phyloP scores from a whole-genome alignment of 1,284 basidiomycete genomes.

The Xerocomus nothofagi region DNA sequence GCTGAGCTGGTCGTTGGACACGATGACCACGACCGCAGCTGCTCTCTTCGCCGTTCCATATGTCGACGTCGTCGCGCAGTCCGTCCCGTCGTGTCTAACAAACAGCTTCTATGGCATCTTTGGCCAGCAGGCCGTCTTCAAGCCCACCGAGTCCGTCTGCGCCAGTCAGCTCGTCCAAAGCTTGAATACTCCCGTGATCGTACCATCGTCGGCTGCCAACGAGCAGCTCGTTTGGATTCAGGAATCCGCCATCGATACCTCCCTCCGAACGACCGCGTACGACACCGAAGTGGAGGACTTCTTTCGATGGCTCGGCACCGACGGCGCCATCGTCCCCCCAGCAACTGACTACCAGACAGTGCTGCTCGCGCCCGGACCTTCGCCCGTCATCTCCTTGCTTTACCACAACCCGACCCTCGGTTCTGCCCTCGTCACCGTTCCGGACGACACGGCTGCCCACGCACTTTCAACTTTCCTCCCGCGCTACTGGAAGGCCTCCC shows the following conservation, averaged over 20 bases:
- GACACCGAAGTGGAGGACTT: slow-evolving; percentile 37
- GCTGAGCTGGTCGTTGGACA: neutral
- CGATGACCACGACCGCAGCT: slow-evolving; percentile 16
- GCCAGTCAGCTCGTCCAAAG: slow-evolving; percentile 10
- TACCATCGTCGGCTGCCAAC: slow-evolving; percentile 27
- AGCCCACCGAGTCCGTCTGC: slow-evolving; percentile 41
- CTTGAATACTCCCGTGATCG: slow-evolving; percentile 14
- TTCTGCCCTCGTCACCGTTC: slow-evolving; percentile 26
- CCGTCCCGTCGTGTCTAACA: slow-evolving; percentile 46
- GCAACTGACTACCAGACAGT: slow-evolving; percentile 23
- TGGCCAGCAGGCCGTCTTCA: slow-evolving; percentile 49
- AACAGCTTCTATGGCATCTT: slow-evolving; percentile 56
- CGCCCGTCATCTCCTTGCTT: slow-evolving; percentile 13
- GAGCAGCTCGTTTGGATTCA: slow-evolving; percentile 62
- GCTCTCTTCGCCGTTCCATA: slow-evolving; percentile 29
- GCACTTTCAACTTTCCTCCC: slow-evolving; percentile 49
- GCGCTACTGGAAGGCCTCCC: slow-evolving; percentile 58
- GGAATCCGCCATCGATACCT: slow-evolving; percentile 48
- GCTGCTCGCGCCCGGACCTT: slow-evolving; percentile 9
- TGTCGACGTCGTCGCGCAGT: slow-evolving; percentile 17
- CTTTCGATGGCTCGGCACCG: slow-evolving; percentile 26
- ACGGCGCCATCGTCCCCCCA: slow-evolving; percentile 17
- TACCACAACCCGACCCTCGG: slow-evolving; percentile 7
- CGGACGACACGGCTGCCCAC: slow-evolving; percentile 26
- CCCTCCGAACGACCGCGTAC: slow-evolving; percentile 35